Evolutionary conservation across 805 yeast species (phyloP).

Genomic region (Saturnispora zaruensis): DNA sequence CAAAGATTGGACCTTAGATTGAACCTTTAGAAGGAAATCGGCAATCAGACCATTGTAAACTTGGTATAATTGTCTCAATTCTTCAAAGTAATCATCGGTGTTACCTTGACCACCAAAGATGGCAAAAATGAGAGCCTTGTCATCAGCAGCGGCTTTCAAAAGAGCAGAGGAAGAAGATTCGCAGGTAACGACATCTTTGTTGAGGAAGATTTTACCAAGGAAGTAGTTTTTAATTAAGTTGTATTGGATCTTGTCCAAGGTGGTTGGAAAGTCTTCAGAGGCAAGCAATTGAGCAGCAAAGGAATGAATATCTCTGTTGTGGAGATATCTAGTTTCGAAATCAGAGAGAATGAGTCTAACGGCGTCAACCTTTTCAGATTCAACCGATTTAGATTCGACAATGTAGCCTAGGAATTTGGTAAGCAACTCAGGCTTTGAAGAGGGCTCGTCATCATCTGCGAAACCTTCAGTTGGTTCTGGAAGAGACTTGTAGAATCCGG

Average conservation of each 20-base stretch:
- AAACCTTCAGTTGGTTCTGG: constrained; percentile 77
- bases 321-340: constrained; percentile 73
- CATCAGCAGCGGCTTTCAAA: constrained; percentile 54
- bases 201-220: constrained; percentile 27
- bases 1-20: constrained; percentile 56
- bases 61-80: constrained; percentile 75
- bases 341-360: constrained; percentile 65
- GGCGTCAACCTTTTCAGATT: constrained; percentile 41
- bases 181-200: constrained; percentile 15
- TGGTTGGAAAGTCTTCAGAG: constrained; percentile 53
- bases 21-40: constrained; percentile 64
- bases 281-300: constrained; percentile 67
- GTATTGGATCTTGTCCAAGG: constrained; percentile 58
- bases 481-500: constrained; percentile 70
- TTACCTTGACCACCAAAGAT: constrained; percentile 99
- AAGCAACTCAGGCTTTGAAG: constrained; percentile 76
- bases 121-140: constrained; percentile 60
- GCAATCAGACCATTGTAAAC: constrained; percentile 67
- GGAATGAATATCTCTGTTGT: constrained; percentile 76
- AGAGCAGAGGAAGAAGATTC: constrained; percentile 28
- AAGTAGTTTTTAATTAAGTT: constrained; percentile 73
- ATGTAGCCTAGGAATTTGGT: constrained; percentile 76
- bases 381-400: constrained; percentile 23
- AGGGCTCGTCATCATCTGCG: constrained; percentile 82
- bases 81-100: constrained; percentile 95